Evolutionary conservation across 139 green algal genomes (phyloP), one percentile per base, ranked within the genome.

Genomic region (Chlorokybus atmophyticus): DNA sequence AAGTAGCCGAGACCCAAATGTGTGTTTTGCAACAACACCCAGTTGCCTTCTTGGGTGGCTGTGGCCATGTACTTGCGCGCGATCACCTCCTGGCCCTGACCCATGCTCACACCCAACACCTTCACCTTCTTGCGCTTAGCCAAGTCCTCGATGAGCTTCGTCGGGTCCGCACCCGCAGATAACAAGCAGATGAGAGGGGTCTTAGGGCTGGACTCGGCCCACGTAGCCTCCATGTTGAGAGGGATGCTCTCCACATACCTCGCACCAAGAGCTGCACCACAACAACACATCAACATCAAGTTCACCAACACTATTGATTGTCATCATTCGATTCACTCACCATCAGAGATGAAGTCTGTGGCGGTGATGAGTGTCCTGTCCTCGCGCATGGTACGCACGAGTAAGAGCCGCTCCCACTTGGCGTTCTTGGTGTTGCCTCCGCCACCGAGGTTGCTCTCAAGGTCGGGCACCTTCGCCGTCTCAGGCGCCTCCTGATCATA

Each of bases 21-120:
- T 21, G 86, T 90, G 81, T 96, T 96, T 72, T 96, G 88, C 50
- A 96, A 79, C 62, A 95, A 79, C 54, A 95, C 85, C 88, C 88
- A 96, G 56, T 89, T 80, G 24, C 88, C 88, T 73, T 93, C 85
- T 38, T 76, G 66, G 6, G 64, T 75, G 5, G 88, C 88, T 2
- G 73, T 77, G 19, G 82, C 77, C 78, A 96, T 82, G 71, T 85
- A 82, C 75, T 85, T 84, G 55, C 88, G 77, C 44, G 88, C 88
- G 51, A 93, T 88, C 26, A 93, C 71, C 76, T 94, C 86, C 71
- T 88, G 82, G 6, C 60, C 85, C 70, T 96, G 88, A 10, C 88
- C 88, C 86, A 94, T 89, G 30, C 73, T 86, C 54, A 94, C 86
- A 1, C 81, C 83, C 68, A 94, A 70, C 28, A 75, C 83, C 75